These are phyloP conservation scores for Trematosphaeria pertusa DNA, from an alignment of 2,329 filamentous ascomycete species.

Conservation along the genomic window DNA sequence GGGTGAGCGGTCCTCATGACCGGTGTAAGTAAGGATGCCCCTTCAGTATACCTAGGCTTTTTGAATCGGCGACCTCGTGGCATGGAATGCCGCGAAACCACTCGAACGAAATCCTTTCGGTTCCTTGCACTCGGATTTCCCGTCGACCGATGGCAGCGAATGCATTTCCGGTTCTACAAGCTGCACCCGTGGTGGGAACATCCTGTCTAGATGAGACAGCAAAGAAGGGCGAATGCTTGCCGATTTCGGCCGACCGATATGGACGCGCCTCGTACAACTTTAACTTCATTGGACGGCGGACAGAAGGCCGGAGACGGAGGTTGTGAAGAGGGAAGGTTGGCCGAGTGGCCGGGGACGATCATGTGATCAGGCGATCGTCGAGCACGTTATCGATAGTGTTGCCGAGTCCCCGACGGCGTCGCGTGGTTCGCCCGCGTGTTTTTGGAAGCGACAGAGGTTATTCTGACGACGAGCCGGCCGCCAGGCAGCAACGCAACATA, in stretches of 20 bases:
- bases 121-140: no score
- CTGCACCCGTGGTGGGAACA: no score
- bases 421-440: constrained; percentile 23
- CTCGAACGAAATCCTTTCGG: no score
- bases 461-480: not conserved
- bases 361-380: constrained; percentile 17
- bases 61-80: no score
- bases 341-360: not conserved
- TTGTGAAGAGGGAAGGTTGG: not conserved
- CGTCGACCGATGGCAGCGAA: no score
- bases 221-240: no score
- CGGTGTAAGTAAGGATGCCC: no score
- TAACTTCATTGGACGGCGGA: not conserved
- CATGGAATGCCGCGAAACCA: no score
- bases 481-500: constrained; percentile 22
- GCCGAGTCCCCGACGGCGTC: constrained; percentile 2
- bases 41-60: no score
- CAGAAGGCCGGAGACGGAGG: not conserved
- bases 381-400: constrained; percentile 20
- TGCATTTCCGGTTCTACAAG: no score
- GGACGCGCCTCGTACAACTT: not conserved
- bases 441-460: constrained; percentile 3
- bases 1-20: no score
- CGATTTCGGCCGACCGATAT: not conserved
- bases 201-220: no score